Evolutionary conservation across 257 asterid genomes (phyloP), one percentile per base, ranked within the genome.

Genomic region (Capsicum baccatum): DNA sequence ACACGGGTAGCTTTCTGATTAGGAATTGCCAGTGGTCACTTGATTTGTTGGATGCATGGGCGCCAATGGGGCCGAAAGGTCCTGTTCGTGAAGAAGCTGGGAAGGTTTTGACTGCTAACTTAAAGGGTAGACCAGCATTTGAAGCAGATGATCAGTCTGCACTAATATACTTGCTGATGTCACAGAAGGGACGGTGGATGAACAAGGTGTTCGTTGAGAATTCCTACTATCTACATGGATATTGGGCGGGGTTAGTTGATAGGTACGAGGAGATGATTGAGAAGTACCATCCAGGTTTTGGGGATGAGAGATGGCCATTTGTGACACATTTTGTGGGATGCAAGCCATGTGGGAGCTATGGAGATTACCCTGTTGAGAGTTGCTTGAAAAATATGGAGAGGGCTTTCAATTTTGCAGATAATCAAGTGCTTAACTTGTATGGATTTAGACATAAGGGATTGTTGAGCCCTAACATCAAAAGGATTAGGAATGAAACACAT

Each of bases 81-180:
- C 92, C 91, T 5, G 81, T 88, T n/a, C 94, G 99, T 8, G 98
- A 94, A 83, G 98, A 94, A 81, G 91, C 97, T 0, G 99, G 99
- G 83, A 94, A 89, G 92, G 76, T 96, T 83, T 87, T 96, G 93
- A 93, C 99, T 0, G 95, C 96, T 6, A 87, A 92, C 85, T 84
- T 96, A 86, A 96, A 93, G 93, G 99, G 98, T 6, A 89, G 99
- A 85, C 99, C 99, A 0, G 91, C 90, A 8, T 96, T 96, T 33
- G 99, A 96, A 88, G 99, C 99, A 0, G 99, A 96, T 58, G 99
- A 96, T 88, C 99, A 96, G 88, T 96, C 99, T 64, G 98, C 99
- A 0, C 66, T 96, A 90, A 91, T 96, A 84, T 94, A 96, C 88
- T 86, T 96, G 91, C 84, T 96, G 86, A 79, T 92, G 55, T 83